Evolutionary conservation across 139 green algal species (phyloP).

Genomic region (Chlamydomonas eustigma): DNA sequence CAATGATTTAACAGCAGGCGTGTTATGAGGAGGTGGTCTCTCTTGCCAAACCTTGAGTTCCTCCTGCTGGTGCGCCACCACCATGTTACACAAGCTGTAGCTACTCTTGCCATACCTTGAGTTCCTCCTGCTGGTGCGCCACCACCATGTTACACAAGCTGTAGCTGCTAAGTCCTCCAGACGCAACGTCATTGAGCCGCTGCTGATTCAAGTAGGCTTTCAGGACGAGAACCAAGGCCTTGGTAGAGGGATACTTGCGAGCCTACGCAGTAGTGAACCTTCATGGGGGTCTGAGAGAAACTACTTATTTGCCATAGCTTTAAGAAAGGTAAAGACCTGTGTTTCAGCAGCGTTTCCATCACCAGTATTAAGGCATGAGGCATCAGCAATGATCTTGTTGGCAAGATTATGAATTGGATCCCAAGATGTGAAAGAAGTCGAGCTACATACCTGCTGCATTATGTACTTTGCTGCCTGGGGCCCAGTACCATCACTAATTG

Average conservation of each 20-base stretch:
- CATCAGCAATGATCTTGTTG: too few species aligned
- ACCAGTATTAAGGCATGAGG: too few species aligned
- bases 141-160: conserved; percentile 62
- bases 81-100: conserved; percentile 60
- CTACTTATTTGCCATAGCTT: too few species aligned
- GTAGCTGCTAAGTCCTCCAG: conserved; percentile 53
- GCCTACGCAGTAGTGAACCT: too few species aligned
- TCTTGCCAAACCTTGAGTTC: conserved; percentile 24
- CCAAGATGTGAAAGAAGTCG: too few species aligned
- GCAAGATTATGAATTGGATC: too few species aligned
- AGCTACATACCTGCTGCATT: conserved; percentile 35
- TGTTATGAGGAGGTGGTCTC: too few species aligned
- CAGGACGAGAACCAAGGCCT: conserved; percentile 51
- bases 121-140: conserved; percentile 57
- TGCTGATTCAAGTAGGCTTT: conserved; percentile 50
- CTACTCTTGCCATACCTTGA: conserved; percentile 28
- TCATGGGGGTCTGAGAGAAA: too few species aligned
- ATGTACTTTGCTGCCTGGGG: conserved; percentile 47
- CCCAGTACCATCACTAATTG: conserved; percentile 44
- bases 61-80: conserved; percentile 62
- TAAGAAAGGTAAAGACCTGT: too few species aligned
- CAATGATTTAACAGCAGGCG: too few species aligned
- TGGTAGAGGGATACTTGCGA: conserved; percentile 22
- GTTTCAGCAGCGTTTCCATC: too few species aligned
- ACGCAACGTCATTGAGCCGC: conserved; percentile 47